Base-by-base conservation (phyloP, 768 basidiomycete species). In the Coprinopsis strossmayeri region DNA sequence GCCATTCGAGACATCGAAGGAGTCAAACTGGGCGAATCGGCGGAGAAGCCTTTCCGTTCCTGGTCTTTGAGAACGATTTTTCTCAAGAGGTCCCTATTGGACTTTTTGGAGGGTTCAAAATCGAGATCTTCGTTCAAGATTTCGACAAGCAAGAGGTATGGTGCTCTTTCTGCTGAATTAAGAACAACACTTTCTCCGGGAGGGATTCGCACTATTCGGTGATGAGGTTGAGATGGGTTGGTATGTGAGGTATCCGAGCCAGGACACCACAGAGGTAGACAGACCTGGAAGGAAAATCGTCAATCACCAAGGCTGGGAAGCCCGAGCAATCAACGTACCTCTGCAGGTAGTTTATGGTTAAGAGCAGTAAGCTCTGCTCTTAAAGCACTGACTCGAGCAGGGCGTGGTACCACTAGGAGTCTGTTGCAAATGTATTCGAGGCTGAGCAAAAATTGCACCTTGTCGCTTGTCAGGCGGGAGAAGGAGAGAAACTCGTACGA, bases 101-200 rank as follows among this genome's bases (percentile, higher is more conserved):
- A 71, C 42, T 92, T 74, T 59, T 84, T 88, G 10, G 67, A 63
- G 1, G 95, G 90, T 59, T 96, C 89, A 61, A 99, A 98, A 62
- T 95, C 89, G 27, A 99, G 76, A 57, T 98, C 95, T 26, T 82
- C 84, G 52, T 82, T 79, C 25, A 98, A 73, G 38, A 98, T 85
- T 65, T 99, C 96, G 50, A 98, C 79, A 52, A 94, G 75, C 20
- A 99, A 77, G 17, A 99, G 74, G 62, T 90, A 99, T 3, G 96
- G 96, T 0, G 92, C 93, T 28, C 89, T 79, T 65, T 99, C 94
- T 2, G 96, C 96, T 17, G 95, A 98, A 62, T 99, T 99, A 23
- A 99, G 77, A 9, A 98, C 96, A 38, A 98, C 96, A 49, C 91
- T 88, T 70, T 99, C 96, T 12, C 94, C 91, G 2, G 96, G 95